phyloP scores from a whole-genome alignment of 2,329 filamentous ascomycete genomes.

The Colletotrichum chrysophilum region DNA sequence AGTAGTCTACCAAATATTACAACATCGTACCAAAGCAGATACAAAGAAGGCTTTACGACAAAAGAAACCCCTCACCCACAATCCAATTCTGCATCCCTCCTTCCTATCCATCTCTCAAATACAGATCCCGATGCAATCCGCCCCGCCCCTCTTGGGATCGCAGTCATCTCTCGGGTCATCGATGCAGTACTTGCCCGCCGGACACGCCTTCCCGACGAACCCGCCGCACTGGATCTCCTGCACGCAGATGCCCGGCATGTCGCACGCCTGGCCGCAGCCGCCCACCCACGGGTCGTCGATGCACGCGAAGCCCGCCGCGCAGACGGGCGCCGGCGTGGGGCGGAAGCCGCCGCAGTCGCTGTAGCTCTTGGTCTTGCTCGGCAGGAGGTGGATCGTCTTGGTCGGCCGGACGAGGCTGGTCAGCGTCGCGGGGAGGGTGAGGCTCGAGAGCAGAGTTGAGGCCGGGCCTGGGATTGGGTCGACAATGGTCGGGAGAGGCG shows the following conservation, averaged over 20 bases:
- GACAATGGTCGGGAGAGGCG: neutral
- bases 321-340: constrained; percentile 26
- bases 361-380: constrained; percentile 26
- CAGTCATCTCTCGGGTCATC: constrained; percentile 31
- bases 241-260: constrained; percentile 37
- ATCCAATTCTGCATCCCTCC: neutral
- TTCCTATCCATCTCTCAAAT: constrained; percentile 21
- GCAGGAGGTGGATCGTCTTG: neutral
- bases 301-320: constrained; percentile 30
- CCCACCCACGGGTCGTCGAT: constrained; percentile 36
- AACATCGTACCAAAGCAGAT: neutral
- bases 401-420: neutral
- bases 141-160: constrained; percentile 30
- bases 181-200: constrained; percentile 29
- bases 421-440: neutral
- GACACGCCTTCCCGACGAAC: constrained; percentile 29
- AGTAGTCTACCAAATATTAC: neutral
- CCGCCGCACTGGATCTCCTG: constrained; percentile 28
- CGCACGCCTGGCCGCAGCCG: constrained; percentile 39
- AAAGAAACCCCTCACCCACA: neutral
- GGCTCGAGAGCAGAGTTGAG: neutral
- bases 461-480: neutral
- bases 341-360: constrained; percentile 35
- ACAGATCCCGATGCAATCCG: constrained; percentile 36
- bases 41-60: neutral